phyloP scores from a whole-genome alignment of 2,329 filamentous ascomycete genomes.

The Stagonosporopsis chrysanthemi region DNA sequence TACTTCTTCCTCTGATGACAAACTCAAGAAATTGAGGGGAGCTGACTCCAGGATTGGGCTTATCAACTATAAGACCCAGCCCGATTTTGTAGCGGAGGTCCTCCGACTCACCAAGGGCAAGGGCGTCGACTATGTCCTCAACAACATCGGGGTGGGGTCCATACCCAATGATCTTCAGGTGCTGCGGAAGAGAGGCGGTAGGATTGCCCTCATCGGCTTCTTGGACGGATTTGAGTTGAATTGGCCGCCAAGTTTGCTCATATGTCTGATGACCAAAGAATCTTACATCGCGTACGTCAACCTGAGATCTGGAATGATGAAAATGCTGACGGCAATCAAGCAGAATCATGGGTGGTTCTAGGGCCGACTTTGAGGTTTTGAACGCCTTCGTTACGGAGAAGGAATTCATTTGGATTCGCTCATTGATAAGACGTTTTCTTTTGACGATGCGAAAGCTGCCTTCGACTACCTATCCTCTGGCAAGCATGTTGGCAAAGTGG shows the following conservation, averaged over 20 bases:
- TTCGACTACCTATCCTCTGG: constrained; percentile 48
- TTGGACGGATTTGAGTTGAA: constrained; percentile 21
- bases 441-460: constrained; percentile 42
- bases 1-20: constrained; percentile 64
- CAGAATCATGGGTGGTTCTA: constrained; percentile 64
- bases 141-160: constrained; percentile 38
- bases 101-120: constrained; percentile 52
- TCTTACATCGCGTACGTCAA: constrained; percentile 30
- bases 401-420: constrained; percentile 37
- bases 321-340: too few species aligned
- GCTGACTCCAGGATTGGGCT: constrained; percentile 35
- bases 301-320: too few species aligned
- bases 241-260: constrained; percentile 16
- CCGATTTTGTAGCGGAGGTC: constrained; percentile 64
- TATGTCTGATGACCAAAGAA: constrained; percentile 27
- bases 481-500: constrained; percentile 44
- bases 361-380: constrained; percentile 55
- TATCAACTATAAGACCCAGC: constrained; percentile 66
- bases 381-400: constrained; percentile 45
- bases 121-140: constrained; percentile 57
- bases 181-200: constrained; percentile 25
- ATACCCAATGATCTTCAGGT: constrained; percentile 23
- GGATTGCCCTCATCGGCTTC: constrained; percentile 34
- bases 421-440: constrained; percentile 45
- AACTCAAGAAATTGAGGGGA: constrained; percentile 58